phyloP scores from a whole-genome alignment of 2,329 filamentous ascomycete genomes.

The Penicillium paneum region DNA sequence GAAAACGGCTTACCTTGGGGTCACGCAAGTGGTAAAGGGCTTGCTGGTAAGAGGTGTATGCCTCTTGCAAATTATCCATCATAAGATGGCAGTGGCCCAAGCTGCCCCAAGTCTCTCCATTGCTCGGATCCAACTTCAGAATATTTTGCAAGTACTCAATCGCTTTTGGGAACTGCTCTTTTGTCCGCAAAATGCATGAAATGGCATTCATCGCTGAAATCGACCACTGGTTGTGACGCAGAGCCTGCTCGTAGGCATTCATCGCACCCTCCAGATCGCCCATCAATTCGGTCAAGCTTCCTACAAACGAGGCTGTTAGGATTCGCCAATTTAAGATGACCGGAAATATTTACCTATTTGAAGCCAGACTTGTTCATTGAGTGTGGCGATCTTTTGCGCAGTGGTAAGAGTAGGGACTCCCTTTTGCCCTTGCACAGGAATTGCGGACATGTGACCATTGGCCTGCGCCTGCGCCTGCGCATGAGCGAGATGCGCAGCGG shows the following conservation, averaged over 20 bases:
- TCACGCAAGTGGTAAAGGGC: conserved; percentile 89
- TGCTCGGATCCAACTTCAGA: conserved; percentile 79
- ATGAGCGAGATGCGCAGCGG: conserved; percentile 30
- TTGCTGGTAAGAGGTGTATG: conserved; percentile 94
- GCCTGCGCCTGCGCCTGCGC: conserved; percentile 22
- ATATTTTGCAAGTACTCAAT: conserved; percentile 91
- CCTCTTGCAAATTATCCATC: conserved; percentile 97
- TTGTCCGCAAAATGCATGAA: conserved; percentile 82
- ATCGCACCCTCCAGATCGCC: conserved; percentile 86
- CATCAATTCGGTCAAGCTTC: conserved; percentile 80
- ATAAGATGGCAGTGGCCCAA: conserved; percentile 97
- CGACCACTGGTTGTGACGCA: conserved; percentile 83
- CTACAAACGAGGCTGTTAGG: conserved; percentile 46
- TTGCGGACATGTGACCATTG: conserved; percentile 58
- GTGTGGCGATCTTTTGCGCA: conserved; percentile 69
- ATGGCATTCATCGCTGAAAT: conserved; percentile 92
- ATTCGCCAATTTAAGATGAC: background rate
- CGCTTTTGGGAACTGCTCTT: conserved; percentile 90
- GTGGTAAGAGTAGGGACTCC: conserved; percentile 61
- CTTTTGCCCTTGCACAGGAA: conserved; percentile 51
- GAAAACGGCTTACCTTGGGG: conserved; percentile 66
- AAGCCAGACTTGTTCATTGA: conserved; percentile 89
- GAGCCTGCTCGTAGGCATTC: conserved; percentile 83
- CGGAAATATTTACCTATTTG: conserved; percentile 69
- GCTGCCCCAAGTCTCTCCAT: conserved; percentile 95